These are phyloP conservation scores for Syzygium oleosum DNA, from an alignment of 345 rosid genomes.

Conservation along the genomic window DNA sequence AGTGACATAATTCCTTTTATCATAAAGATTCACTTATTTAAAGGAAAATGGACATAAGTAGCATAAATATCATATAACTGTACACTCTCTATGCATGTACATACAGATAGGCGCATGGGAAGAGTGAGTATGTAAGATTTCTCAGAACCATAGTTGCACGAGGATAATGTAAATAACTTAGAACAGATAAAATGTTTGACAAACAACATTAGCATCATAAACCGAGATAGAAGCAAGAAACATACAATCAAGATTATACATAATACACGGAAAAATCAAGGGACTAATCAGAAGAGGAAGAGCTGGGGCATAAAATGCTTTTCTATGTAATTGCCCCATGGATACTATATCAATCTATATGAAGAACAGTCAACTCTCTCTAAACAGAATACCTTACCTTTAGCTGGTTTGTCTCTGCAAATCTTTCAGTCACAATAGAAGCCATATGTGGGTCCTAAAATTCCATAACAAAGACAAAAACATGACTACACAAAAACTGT, in stretches of 20 bases:
- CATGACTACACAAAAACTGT: not conserved
- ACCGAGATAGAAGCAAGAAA: not conserved
- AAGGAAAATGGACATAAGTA: not conserved
- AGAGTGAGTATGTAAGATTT: not conserved
- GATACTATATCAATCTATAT: not conserved
- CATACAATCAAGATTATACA: not conserved
- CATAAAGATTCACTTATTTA: not conserved
- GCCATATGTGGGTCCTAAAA: constrained; percentile 86
- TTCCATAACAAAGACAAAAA: not conserved
- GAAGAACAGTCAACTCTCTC: not conserved
- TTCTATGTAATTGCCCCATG: not conserved
- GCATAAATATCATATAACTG: not conserved
- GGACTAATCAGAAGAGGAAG: not conserved
- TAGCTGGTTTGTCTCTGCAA: constrained; percentile 36
- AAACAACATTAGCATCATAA: not conserved
- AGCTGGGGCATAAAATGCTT: not conserved
- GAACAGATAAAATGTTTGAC: not conserved
- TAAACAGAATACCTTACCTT: constrained; percentile 33
- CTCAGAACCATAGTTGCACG: not conserved
- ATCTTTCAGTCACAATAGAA: constrained; percentile 58
- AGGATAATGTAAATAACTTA: not conserved
- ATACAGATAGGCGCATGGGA: not conserved
- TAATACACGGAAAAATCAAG: not conserved
- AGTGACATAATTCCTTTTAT: not conserved
- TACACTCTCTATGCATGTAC: not conserved